Evolutionary conservation across 768 basidiomycete genomes (phyloP), one percentile per base, ranked within the genome.

Genomic region (Mycena galopus): DNA sequence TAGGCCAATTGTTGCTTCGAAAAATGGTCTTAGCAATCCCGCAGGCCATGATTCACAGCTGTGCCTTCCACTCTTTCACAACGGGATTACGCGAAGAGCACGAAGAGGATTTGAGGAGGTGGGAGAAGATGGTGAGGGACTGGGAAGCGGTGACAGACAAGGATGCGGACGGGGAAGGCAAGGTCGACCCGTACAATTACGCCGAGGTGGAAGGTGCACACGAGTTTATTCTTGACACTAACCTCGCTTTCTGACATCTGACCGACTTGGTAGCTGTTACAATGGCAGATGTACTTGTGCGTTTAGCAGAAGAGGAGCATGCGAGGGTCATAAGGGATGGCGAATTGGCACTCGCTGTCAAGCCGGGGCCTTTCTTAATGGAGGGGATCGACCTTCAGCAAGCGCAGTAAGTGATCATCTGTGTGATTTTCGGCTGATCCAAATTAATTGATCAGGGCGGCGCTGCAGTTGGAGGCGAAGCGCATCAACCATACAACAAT

Each of bases 151-250:
- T 73, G 69, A 27, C 16, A 4, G 77, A 76, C 50, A 29, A n/a
- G n/a, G n/a, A n/a, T n/a, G n/a, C n/a, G n/a, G n/a, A 65, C 23
- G 42, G 27, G 9, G 35, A 42, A n/a, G 14, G 35, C n/a, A 35
- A 67, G n/a, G n/a, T n/a, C n/a, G 44, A 61, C 67, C 75, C 75
- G 1, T 76, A 77, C 44, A 69, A 73, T 3, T 66, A 74, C 17
- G 39, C 73, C 0, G 55, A 66, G 37, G 66, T 65, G 25, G 70
- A 75, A 17, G 64, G 74, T 67, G 29, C 27, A 67, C 64, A 4
- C 25, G 2, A 29, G 51, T 12, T 53, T 25, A 7, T 4, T 32
- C 29, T 16, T 19, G 27, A n/a, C 29, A 23, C 7, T 1, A 1
- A 35, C 29, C 16, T 42, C 21, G 33, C 37, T 29, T 23, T 19